phyloP scores from a whole-genome alignment of 148 eudicot genomes.

The Oxyria digyna region DNA sequence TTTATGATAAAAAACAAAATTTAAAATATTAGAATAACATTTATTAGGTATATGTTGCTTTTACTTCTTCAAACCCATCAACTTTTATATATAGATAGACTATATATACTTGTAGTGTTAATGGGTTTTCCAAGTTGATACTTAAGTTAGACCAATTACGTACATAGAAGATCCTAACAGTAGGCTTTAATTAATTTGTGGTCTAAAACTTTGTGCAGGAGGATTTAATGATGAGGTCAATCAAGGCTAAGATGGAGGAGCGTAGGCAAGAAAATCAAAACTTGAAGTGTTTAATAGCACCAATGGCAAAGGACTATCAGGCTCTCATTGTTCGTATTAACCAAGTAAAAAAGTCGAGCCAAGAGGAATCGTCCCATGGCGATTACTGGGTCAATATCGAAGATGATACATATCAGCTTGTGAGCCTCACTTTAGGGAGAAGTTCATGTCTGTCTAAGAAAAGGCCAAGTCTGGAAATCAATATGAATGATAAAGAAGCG shows the following conservation, averaged over 20 bases:
- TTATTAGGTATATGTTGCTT: too few relatives aligned
- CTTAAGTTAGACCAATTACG: too few relatives aligned
- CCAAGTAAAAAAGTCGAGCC: not conserved
- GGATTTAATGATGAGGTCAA: slow-evolving; percentile 24
- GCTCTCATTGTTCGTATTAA: slow-evolving; percentile 9
- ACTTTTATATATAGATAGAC: too few relatives aligned
- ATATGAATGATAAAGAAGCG: slow-evolving; percentile 9
- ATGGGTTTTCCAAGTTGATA: too few relatives aligned
- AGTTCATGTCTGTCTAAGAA: not conserved
- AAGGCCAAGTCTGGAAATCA: slow-evolving; percentile 9
- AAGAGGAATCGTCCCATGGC: not conserved
- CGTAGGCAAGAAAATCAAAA: slow-evolving; percentile 36
- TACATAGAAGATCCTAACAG: too few relatives aligned
- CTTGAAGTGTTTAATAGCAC: slow-evolving; percentile 23
- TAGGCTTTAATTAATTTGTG: too few relatives aligned
- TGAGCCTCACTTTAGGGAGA: slow-evolving; percentile 33
- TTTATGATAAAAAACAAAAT: too few relatives aligned
- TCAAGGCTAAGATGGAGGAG: slow-evolving; percentile 37
- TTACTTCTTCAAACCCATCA: too few relatives aligned
- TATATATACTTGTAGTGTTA: too few relatives aligned
- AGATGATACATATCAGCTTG: slow-evolving; percentile 16
- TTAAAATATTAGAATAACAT: too few relatives aligned
- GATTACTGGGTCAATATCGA: slow-evolving; percentile 23
- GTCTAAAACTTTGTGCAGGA: not conserved
- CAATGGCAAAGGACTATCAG: slow-evolving; percentile 21